Conservation (phyloP, 306 rosid species). For the Corylus avellana region DNA sequence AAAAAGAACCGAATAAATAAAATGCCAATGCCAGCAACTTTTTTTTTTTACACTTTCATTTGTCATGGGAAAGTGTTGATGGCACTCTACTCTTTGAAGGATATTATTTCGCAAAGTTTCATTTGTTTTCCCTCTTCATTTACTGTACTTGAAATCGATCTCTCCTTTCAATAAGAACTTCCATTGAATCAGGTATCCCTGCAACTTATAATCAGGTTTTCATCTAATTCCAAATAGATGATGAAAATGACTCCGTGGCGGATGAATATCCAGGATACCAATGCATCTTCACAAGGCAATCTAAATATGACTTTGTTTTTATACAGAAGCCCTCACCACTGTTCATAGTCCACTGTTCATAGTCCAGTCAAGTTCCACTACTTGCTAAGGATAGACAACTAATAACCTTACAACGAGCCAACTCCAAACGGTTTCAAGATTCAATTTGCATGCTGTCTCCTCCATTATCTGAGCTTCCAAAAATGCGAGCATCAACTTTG, state of each 20-base stretch:
- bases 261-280: not conserved
- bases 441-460: not conserved
- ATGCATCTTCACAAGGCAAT: not conserved
- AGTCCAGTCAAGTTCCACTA: not conserved
- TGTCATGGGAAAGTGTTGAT: not conserved
- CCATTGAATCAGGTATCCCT: not conserved
- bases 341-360: not conserved
- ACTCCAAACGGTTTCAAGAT: not conserved
- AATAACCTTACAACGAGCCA: too few relatives aligned
- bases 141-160: not conserved
- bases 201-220: not conserved
- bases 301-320: not conserved
- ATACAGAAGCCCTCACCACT: not conserved
- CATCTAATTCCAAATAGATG: not conserved
- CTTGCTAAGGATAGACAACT: too few relatives aligned
- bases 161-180: not conserved
- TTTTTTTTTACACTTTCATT: too few relatives aligned
- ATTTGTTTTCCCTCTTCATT: not conserved
- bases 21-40: not conserved
- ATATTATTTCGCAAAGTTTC: not conserved
- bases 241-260: not conserved
- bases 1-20: not conserved
- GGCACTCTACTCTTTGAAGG: not conserved
- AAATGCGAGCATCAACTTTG: not conserved
- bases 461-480: conserved; percentile 1